Conservation (phyloP, 345 rosid genomes). For the Eucalyptus cloeziana region DNA sequence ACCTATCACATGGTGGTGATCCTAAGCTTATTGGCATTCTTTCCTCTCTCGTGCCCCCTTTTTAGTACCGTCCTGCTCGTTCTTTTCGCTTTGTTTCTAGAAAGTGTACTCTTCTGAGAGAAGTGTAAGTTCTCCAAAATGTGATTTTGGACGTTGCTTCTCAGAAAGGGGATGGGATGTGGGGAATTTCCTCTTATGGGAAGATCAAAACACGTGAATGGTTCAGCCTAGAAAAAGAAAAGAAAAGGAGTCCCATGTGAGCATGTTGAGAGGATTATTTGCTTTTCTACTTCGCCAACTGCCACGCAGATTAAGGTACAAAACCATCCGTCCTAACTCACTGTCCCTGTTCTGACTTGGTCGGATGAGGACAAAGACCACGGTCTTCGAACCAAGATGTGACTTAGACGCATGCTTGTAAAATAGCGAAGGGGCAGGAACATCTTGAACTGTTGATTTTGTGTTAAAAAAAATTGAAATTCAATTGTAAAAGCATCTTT, state of each 20-base stretch:
- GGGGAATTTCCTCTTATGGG: not conserved
- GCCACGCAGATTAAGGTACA: not conserved
- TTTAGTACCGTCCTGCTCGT: not conserved
- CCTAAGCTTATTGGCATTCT: not conserved
- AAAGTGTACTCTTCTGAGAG: not conserved
- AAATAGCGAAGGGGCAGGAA: not conserved
- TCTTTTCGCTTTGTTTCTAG: not conserved
- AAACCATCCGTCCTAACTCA: not conserved
- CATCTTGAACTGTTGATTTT: not conserved
- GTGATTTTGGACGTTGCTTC: not conserved
- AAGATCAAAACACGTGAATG: not conserved
- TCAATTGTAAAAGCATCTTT: not conserved
- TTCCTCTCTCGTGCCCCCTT: not conserved
- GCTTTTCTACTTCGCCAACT: not conserved
- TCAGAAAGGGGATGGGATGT: not conserved
- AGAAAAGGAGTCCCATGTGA: not conserved
- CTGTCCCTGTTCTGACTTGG: not conserved
- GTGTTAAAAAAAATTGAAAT: not conserved
- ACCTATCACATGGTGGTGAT: not conserved
- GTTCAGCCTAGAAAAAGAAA: not conserved
- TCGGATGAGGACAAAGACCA: not conserved
- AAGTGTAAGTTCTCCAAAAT: not conserved
- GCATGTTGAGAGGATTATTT: not conserved
- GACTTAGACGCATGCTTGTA: not conserved
- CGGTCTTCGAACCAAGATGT: not conserved